phyloP scores from a whole-genome alignment of 208 protist species.

The Crithidia bombi region DNA sequence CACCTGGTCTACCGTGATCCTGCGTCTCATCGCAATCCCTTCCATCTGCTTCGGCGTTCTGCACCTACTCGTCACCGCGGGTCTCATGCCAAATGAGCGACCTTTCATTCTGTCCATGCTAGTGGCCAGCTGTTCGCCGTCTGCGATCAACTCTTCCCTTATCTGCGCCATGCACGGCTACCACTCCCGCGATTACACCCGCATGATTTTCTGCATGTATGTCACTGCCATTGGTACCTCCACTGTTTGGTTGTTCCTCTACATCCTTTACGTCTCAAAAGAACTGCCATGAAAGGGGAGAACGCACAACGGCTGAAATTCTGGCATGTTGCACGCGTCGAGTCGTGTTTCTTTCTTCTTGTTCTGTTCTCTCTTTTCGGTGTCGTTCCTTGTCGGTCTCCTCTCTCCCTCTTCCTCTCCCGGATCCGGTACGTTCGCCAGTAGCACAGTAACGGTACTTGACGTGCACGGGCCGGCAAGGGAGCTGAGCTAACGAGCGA shows the following conservation, averaged over 20 bases:
- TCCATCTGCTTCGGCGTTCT: constrained; percentile 58
- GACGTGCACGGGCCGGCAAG: no score
- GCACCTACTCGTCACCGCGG: constrained; percentile 44
- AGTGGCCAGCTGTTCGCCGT: constrained; percentile 60
- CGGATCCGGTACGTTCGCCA: no score
- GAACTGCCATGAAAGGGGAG: neutral
- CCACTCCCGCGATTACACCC: constrained; percentile 54
- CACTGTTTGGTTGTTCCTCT: constrained; percentile 59
- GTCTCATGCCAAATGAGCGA: constrained; percentile 52
- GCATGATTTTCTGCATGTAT: constrained; percentile 78
- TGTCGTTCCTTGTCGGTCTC: neutral
- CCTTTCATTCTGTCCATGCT: constrained; percentile 70
- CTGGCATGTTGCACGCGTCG: no score
- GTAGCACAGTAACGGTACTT: no score
- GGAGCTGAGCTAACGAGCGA: no score
- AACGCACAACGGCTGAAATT: constrained; percentile 1
- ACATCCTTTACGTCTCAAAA: constrained; percentile 33
- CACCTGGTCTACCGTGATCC: constrained; percentile 40
- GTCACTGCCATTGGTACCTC: constrained; percentile 51
- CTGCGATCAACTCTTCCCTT: constrained; percentile 69
- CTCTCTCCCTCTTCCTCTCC: no score
- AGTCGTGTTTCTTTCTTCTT: no score
- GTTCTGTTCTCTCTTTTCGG: neutral
- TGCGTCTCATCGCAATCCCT: constrained; percentile 67
- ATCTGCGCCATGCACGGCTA: constrained; percentile 71